These are phyloP conservation scores for Solanum bulbocastanum DNA, from an alignment of 257 asterid genomes.

Conservation along the genomic window DNA sequence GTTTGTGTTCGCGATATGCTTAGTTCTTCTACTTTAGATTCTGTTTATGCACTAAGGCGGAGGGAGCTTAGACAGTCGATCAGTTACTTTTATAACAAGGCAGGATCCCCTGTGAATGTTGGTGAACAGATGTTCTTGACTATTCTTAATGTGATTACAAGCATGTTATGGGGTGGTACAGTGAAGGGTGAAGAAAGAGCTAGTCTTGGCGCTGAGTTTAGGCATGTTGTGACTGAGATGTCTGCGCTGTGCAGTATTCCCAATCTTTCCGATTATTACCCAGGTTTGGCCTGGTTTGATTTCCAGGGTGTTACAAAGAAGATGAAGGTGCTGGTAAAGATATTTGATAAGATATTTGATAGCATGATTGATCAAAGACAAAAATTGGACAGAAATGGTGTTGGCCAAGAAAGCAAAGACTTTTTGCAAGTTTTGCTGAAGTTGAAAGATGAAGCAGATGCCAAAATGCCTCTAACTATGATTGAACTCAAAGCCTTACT, in stretches of 20 bases:
- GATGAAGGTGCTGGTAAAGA: constrained; percentile 28
- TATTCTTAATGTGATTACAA: constrained; percentile 59
- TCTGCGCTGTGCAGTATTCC: constrained; percentile 39
- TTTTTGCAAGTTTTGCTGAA: constrained; percentile 48
- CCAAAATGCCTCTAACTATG: constrained; percentile 40
- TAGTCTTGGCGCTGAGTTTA: constrained; percentile 48
- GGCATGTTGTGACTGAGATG: constrained; percentile 36
- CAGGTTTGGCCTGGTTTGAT: constrained; percentile 48
- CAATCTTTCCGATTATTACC: constrained; percentile 57
- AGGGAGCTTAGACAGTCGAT: constrained; percentile 36
- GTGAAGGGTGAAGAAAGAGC: constrained; percentile 46
- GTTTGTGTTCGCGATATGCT: constrained; percentile 62
- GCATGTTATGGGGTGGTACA: constrained; percentile 76
- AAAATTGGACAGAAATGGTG: constrained; percentile 3
- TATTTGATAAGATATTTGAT: constrained; percentile 52
- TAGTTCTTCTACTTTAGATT: constrained; percentile 29
- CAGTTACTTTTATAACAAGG: constrained; percentile 16
- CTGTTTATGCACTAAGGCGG: constrained; percentile 38
- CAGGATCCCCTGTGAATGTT: constrained; percentile 31
- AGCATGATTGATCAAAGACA: constrained; percentile 30
- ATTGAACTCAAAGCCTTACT: constrained; percentile 61
- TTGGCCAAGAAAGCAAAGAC: constrained; percentile 27
- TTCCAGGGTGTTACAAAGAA: constrained; percentile 52
- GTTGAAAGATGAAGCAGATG: constrained; percentile 44
- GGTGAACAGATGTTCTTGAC: constrained; percentile 61